These are phyloP conservation scores for Wickerhamomyces tratensis DNA, from an alignment of 805 yeast genomes.

Conservation along the genomic window DNA sequence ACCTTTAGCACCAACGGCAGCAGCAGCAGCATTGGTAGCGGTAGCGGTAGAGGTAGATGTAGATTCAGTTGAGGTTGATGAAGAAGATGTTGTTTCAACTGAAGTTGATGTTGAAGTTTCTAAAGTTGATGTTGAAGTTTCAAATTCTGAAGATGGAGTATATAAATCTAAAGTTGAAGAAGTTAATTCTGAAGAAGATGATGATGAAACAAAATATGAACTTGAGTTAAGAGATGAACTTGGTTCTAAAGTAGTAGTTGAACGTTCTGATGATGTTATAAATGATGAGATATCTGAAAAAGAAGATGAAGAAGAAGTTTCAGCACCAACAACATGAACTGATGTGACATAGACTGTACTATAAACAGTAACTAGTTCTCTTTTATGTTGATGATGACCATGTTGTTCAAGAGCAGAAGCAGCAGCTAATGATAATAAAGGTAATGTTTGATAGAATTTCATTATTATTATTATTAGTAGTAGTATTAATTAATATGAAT, in stretches of 20 bases:
- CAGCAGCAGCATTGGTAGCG: constrained; percentile 21
- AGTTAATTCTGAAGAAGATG: too few relatives aligned
- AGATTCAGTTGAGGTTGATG: constrained; percentile 3
- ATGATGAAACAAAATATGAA: too few relatives aligned
- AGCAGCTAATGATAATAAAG: constrained; percentile 26
- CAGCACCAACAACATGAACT: constrained; percentile 5
- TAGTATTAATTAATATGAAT: too few relatives aligned
- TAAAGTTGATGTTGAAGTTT: too few relatives aligned
- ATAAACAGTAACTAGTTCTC: constrained; percentile 31
- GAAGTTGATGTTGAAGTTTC: constrained; percentile 1
- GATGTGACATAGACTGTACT: constrained; percentile 8
- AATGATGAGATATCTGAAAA: constrained; percentile 4
- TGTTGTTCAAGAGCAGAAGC: constrained; percentile 41
- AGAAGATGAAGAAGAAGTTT: constrained; percentile 17
- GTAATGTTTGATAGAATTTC: too few relatives aligned
- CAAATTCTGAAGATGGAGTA: too few relatives aligned
- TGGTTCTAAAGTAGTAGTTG: constrained; percentile 18
- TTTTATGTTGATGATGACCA: constrained; percentile 26
- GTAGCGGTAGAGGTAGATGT: constrained; percentile 7
- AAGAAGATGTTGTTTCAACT: constrained; percentile 6
- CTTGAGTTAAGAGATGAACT: background rate
- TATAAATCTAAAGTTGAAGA: too few relatives aligned
- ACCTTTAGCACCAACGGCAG: constrained; percentile 40
- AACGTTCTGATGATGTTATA: constrained; percentile 13
- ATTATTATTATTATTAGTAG: too few relatives aligned